Evolutionary conservation across 345 rosid species (phyloP).

Genomic region (Gossypium raimondii): DNA sequence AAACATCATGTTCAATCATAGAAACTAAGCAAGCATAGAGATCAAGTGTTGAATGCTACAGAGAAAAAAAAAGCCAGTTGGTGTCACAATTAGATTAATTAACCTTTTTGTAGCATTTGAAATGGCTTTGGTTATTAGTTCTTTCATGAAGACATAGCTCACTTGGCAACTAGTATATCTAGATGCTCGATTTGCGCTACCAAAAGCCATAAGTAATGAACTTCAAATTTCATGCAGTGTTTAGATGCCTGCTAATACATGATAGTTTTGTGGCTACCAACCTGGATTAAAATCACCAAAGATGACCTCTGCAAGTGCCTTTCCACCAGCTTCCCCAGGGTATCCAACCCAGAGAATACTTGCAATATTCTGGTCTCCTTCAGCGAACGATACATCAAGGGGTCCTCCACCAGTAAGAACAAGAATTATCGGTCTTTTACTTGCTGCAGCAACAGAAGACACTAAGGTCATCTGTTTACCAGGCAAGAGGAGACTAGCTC

Average conservation of each 20-base stretch:
- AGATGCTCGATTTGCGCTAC: constrained; percentile 3
- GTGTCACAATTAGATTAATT: constrained; percentile 5
- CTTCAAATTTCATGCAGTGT: background rate
- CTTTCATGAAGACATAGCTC: background rate
- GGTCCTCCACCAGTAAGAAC: constrained; percentile 97
- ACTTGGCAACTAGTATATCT: background rate
- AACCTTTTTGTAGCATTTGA: background rate
- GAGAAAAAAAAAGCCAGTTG: background rate
- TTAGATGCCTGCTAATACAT: background rate
- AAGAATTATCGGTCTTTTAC: constrained; percentile 68
- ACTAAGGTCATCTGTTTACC: constrained; percentile 75
- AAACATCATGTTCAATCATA: constrained; percentile 11
- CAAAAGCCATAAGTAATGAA: constrained; percentile 1
- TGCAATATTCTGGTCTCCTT: constrained; percentile 48
- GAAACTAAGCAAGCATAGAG: background rate
- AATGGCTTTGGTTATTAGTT: background rate
- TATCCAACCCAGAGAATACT: constrained; percentile 91
- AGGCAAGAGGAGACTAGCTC: constrained; percentile 80
- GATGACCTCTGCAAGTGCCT: constrained; percentile 73
- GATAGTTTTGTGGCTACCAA: constrained; percentile 25
- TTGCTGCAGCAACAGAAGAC: constrained; percentile 53
- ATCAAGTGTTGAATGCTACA: background rate
- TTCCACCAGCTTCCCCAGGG: constrained; percentile 90
- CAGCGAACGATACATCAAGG: constrained; percentile 73
- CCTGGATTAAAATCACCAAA: constrained; percentile 91